phyloP scores from a whole-genome alignment of 768 basidiomycete species.

The Russula compacta region DNA sequence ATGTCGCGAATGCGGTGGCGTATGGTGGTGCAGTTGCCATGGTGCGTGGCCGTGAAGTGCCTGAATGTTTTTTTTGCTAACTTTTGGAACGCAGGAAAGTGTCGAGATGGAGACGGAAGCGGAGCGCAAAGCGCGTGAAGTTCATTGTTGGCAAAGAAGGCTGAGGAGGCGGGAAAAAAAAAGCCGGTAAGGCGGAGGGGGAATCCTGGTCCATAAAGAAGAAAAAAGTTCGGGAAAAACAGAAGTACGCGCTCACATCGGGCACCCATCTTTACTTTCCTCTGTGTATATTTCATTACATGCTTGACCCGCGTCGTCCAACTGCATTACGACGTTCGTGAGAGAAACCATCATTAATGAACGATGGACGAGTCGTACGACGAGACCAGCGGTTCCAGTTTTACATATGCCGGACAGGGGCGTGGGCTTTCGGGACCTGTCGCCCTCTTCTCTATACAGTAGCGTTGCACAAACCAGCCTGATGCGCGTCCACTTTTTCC shows the following conservation, averaged over 20 bases:
- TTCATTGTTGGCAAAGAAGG: constrained; percentile 69
- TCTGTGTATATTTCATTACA: no score
- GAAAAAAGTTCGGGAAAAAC: no score
- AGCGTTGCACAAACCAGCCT: constrained; percentile 49
- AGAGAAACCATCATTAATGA: no score
- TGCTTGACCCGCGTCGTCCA: no score
- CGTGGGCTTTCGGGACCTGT: constrained; percentile 77
- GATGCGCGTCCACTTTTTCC: constrained; percentile 42
- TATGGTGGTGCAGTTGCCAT: constrained; percentile 20
- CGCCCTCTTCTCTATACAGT: constrained; percentile 62
- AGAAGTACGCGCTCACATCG: no score
- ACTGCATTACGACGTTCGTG: no score
- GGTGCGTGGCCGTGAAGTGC: constrained; percentile 1
- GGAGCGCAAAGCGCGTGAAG: constrained; percentile 73
- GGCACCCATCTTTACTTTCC: no score
- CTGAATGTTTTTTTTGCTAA: constrained; percentile 3
- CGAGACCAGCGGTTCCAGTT: no score
- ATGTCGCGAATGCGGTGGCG: background rate
- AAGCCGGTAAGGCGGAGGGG: constrained; percentile 34
- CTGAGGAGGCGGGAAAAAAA: constrained; percentile 63
- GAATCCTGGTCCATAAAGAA: no score
- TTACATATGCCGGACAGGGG: constrained; percentile 45
- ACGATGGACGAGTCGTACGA: no score
- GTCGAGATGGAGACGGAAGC: constrained; percentile 79
- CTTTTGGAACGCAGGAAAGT: constrained; percentile 25